phyloP scores from a whole-genome alignment of 257 asterid genomes.

The Mitragyna speciosa region DNA sequence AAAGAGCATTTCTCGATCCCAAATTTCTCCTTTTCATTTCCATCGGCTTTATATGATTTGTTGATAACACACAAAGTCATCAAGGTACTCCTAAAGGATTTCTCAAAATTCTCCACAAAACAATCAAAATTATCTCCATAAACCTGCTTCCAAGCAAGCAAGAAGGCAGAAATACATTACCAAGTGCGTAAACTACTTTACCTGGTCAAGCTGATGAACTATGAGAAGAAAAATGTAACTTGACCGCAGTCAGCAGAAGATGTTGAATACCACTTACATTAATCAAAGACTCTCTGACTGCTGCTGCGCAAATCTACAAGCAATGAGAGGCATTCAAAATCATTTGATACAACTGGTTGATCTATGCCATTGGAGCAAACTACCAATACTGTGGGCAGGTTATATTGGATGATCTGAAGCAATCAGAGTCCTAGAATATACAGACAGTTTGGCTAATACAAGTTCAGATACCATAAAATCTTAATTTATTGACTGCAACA shows the following conservation, averaged over 20 bases:
- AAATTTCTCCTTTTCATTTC: conserved; percentile 27
- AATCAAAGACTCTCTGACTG: conserved; percentile 51
- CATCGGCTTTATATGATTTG: conserved; percentile 42
- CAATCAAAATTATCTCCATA: conserved; percentile 36
- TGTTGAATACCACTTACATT: conserved; percentile 36
- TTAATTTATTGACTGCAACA: conserved; percentile 8
- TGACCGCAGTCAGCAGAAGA: conserved; percentile 1
- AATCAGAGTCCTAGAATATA: neutral
- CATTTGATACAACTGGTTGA: conserved; percentile 12
- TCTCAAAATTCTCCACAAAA: conserved; percentile 47
- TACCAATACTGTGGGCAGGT: too few relatives aligned
- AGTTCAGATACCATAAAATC: neutral
- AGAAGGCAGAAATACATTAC: conserved; percentile 13
- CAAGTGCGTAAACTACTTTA: neutral
- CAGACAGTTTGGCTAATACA: neutral
- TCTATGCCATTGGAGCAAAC: neutral
- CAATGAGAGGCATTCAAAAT: conserved; percentile 17
- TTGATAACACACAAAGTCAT: conserved; percentile 57
- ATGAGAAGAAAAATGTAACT: neutral
- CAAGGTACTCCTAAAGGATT: conserved; percentile 47
- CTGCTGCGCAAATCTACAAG: conserved; percentile 71
- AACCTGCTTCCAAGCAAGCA: conserved; percentile 42
- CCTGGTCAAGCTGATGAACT: conserved; percentile 3
- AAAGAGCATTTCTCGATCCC: conserved; percentile 29
- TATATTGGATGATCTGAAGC: conserved; percentile 16